A percentile compares a stretch with the other conserved stretches of the same genome.
phyloP scores from a whole-genome alignment of 768 basidiomycete species.

The Termitomyces sp. region DNA sequence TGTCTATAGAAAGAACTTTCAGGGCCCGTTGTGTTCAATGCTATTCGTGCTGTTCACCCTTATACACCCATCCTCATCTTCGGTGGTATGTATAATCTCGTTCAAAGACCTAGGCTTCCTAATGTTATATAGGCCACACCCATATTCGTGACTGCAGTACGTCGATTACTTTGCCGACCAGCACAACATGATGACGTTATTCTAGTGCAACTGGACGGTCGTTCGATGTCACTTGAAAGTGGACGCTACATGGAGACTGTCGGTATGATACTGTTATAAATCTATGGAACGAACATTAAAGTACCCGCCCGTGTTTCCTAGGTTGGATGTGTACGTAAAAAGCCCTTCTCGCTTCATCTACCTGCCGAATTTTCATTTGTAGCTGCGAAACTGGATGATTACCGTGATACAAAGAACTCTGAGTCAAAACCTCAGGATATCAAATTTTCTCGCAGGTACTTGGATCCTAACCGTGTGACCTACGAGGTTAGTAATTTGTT shows the following conservation, averaged over 20 bases:
- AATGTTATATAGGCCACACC: conserved; percentile 44
- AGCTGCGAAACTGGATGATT: conserved; percentile 41
- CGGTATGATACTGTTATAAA: conserved; percentile 36
- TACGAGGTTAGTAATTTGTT: conserved; percentile 45
- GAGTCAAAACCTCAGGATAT: conserved; percentile 38
- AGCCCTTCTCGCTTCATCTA: neutral
- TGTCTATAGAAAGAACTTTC: neutral
- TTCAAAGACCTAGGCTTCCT: neutral
- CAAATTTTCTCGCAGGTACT: conserved; percentile 65
- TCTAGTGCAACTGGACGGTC: conserved; percentile 60
- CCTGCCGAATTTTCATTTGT: neutral
- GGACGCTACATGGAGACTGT: conserved; percentile 93
- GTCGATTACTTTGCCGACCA: conserved; percentile 17
- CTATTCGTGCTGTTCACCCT: conserved; percentile 69
- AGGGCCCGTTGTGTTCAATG: conserved; percentile 73
- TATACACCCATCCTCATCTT: conserved; percentile 77
- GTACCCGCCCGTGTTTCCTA: conserved; percentile 8
- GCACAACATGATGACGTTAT: neutral
- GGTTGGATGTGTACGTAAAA: conserved; percentile 59
- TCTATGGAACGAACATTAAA: neutral
- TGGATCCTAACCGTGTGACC: conserved; percentile 76
- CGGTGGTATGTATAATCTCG: conserved; percentile 42
- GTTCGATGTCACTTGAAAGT: conserved; percentile 75
- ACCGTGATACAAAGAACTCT: neutral
- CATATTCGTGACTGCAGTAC: conserved; percentile 78